phyloP scores from a whole-genome alignment of 1,284 basidiomycete genomes.

The Butyriboletus appendiculatus region DNA sequence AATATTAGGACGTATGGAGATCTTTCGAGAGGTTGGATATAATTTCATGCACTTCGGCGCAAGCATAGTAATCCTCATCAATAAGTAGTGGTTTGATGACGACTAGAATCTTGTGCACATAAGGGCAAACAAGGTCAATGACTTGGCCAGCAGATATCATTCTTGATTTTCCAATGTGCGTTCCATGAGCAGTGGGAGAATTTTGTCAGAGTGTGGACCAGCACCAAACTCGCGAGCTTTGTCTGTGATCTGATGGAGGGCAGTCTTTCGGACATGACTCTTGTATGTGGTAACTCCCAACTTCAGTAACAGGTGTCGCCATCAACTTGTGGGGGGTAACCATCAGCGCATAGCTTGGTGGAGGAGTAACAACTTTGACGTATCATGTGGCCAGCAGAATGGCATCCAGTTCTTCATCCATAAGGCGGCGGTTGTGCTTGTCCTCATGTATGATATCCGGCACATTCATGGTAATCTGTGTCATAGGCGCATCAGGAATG shows the following conservation, averaged over 20 bases:
- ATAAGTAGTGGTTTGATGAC: conserved; percentile 99
- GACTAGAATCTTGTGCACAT: conserved; percentile 99
- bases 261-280: too few relatives aligned
- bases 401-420: conserved; percentile 94
- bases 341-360: conserved; percentile 92
- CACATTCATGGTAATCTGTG: conserved; percentile 82
- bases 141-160: too few relatives aligned
- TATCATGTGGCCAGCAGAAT: conserved; percentile 90
- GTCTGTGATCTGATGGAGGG: too few relatives aligned
- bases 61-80: conserved; percentile 99
- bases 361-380: conserved; percentile 90
- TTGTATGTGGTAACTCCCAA: too few relatives aligned
- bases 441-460: conserved; percentile 85
- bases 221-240: too few relatives aligned
- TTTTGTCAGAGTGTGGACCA: too few relatives aligned
- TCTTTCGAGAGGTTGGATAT: conserved; percentile 99
- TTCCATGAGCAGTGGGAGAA: too few relatives aligned
- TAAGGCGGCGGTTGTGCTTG: conserved; percentile 92
- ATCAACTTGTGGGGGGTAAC: too few relatives aligned
- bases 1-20: conserved; percentile 99
- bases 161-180: too few relatives aligned
- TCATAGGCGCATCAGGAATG: conserved; percentile 60
- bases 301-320: too few relatives aligned
- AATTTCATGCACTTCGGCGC: conserved; percentile 99
- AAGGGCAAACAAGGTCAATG: conserved; percentile 97